Base-by-base conservation (phyloP, 495 filamentous ascomycete species). In the Margaritispora aquatica region DNA sequence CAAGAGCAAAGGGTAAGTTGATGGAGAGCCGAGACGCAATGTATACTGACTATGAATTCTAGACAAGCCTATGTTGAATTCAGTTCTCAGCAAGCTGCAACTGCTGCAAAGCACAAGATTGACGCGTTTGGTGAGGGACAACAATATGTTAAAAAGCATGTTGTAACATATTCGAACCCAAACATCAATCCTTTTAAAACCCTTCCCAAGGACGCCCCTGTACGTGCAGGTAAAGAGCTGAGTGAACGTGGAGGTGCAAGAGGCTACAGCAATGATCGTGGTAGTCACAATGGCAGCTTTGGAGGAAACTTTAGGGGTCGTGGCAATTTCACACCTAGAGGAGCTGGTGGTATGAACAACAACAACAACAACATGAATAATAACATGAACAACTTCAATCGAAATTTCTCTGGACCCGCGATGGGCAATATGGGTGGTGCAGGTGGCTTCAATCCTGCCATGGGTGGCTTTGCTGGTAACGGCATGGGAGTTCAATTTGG, bases 61-160 rank as follows among this genome's bases (percentile, higher is more conserved):
- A 97, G 94, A 5, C 92, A 96, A 86, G 91, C 85, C 0, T 98
- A 91, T 66, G 74, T 97, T 41, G 87, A 96, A 68, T 90, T 98
- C 70, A 83, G 82, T 27, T 86, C 88, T 0, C 80, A 88, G 44
- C 89, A 96, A 71, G 92, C 91, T 10, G 87, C 94, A 1, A 89
- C 91, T 17, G 90, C 92, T 0, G 80, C 84, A 3, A 97, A 96
- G 73, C 88, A 85, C 61, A 80, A 84, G 62, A 85, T 98, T 63
- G 91, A 97, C 61, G 73, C 74, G 11, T 74, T 83, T 56, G 72
- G 71, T 38, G 69, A 75, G 55, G 79, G 79, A 27, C 79, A 83
- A 59, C 72, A 82, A 49, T 69, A 72, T 29, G 68, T 64, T 15
- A 92, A 90, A 68, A 88, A 87, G 57, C 80, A 87, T 61, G 82